These are phyloP conservation scores for Canavalia ensiformis DNA, from an alignment of 306 rosid species.

Conservation along the genomic window DNA sequence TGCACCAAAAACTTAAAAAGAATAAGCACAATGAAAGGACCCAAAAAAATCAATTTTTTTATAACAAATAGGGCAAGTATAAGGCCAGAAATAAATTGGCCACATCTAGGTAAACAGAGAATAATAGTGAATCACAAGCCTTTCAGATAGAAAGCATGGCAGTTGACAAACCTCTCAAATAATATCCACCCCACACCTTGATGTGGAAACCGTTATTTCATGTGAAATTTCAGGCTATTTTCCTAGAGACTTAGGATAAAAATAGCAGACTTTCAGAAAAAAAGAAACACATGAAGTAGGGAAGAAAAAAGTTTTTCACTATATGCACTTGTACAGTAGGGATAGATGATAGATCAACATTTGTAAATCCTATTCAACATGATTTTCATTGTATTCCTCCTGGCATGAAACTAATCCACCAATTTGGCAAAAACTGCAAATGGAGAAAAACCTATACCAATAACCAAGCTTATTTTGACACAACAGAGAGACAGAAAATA, in stretches of 20 bases:
- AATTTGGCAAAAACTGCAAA: constrained; percentile 27
- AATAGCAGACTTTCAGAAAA: not conserved
- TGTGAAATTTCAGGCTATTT: constrained; percentile 20
- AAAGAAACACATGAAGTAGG: constrained; percentile 10
- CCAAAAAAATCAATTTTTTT: not conserved
- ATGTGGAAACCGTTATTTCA: constrained; percentile 26
- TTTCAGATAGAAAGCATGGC: not conserved
- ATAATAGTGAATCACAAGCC: constrained; percentile 14
- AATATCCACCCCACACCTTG: constrained; percentile 13
- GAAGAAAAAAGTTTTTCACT: not conserved
- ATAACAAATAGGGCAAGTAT: not conserved
- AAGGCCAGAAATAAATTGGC: constrained; percentile 21
- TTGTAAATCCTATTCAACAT: constrained; percentile 22
- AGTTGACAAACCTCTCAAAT: not conserved
- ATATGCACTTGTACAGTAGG: constrained; percentile 22
- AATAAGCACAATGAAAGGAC: not conserved
- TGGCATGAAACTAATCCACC: constrained; percentile 27
- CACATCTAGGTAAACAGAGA: constrained; percentile 5
- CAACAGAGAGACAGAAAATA: constrained; percentile 17
- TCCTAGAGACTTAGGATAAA: not conserved
- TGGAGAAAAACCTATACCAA: constrained; percentile 10
- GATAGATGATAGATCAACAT: not conserved
- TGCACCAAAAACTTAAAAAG: not conserved
- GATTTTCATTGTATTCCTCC: constrained; percentile 18
- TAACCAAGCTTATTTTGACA: constrained; percentile 33